Base-by-base conservation (phyloP, 148 eudicot genomes). In the Heliosperma pusillum region DNA sequence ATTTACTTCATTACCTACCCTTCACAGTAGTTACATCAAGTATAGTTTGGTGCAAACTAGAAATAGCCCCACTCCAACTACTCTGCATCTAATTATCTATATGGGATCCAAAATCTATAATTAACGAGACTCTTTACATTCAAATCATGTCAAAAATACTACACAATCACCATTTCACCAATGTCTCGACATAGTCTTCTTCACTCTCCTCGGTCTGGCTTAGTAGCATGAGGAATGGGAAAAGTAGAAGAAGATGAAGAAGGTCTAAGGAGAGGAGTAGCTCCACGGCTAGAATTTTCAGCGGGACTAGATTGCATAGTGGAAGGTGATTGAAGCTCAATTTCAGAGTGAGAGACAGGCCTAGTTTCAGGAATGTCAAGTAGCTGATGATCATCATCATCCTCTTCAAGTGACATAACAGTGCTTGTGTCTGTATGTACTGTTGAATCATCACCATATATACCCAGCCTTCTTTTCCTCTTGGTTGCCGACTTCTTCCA, bases 341-440 rank as follows among this genome's bases (percentile, higher is more conserved):
- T 83, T 81, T 88, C 91, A 4, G 80, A 40, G 36, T 5, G 83
- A 0, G 76, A 22, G 16, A 26, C 64, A 61, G 83, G 81, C 67
- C 73, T 71, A 10, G 76, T 74, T 59, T 84, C 88, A 74, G 91
- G 94, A 69, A 88, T 89, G 59, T 88, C 89, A 4, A 88, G 74
- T 77, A 81, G 60, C 27, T 84, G 86, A 64, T 82, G 81, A 40
- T 94, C 90, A 7, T 90, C 81, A 59, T 92, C 98, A 9, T 90
- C 81, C 59, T 92, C 98, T 15, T 92, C 99, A 3, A 95, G 68
- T 5, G 99, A 95, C 72, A 89, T 65, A 3, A 95, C 96, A 2
- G 99, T 92, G 85, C 97, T 90, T 5, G 94, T 85, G 66, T 95
- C 99, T 33, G 99, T 92, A 65, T 81, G 92, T 63, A 92, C 63